Percentiles rank a stretch among this genome's conserved stretches.
Conservation (phyloP, 345 rosid species). For the Physaria fendleri region DNA sequence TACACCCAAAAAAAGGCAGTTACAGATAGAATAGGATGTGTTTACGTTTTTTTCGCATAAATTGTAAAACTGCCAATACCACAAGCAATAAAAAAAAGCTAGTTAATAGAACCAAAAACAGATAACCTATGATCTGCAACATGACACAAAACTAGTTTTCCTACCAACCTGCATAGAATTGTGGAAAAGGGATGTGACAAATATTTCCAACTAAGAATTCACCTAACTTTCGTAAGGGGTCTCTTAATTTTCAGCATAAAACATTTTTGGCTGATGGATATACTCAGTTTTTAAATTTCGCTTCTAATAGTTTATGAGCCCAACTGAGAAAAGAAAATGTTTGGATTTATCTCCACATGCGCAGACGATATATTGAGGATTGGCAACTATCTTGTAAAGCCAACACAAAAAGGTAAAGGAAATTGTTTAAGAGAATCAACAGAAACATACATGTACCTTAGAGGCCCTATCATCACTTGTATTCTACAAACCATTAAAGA, state of each 20-base stretch:
- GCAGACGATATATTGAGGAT: background rate
- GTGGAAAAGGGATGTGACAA: background rate
- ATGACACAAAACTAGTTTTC: background rate
- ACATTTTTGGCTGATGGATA: background rate
- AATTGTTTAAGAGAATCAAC: background rate
- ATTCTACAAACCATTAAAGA: conserved; percentile 49
- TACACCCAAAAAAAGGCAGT: too few species aligned
- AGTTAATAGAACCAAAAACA: background rate
- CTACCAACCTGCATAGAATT: background rate
- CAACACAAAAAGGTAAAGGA: background rate
- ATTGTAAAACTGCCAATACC: background rate
- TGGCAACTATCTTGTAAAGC: background rate
- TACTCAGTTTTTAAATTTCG: background rate
- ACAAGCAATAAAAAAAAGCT: background rate
- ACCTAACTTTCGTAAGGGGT: background rate
- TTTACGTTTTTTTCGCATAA: background rate
- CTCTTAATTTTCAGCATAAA: background rate
- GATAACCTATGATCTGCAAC: background rate
- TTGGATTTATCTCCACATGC: background rate
- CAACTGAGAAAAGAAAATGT: background rate
- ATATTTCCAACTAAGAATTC: background rate
- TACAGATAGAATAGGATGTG: background rate
- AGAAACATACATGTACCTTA: conserved; percentile 36
- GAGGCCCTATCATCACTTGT: conserved; percentile 45
- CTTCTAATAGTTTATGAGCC: background rate